These are phyloP conservation scores for Aspergillus thermomutatus DNA, from an alignment of 2,329 filamentous ascomycete species.

Conservation along the genomic window DNA sequence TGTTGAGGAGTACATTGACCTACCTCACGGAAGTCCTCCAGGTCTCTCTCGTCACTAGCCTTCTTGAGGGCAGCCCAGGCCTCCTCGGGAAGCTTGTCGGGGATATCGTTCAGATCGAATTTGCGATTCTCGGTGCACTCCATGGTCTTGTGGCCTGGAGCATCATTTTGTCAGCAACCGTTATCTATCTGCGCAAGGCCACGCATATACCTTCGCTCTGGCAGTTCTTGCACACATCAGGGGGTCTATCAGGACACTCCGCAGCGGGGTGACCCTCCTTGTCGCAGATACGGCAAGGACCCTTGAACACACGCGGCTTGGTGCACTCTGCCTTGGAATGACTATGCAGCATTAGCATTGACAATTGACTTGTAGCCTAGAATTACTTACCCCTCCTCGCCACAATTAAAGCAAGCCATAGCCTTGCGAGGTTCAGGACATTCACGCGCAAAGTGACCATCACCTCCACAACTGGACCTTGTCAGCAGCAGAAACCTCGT, in stretches of 20 bases:
- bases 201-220: conserved; percentile 38
- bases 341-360: conserved; percentile 19
- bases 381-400: conserved; percentile 37
- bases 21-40: conserved; percentile 51
- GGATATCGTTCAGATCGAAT: conserved; percentile 42
- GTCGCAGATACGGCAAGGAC: conserved; percentile 45
- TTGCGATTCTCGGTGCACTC: conserved; percentile 46
- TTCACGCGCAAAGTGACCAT: conserved; percentile 40
- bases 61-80: conserved; percentile 51
- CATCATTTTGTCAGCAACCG: conserved; percentile 1
- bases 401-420: conserved; percentile 43
- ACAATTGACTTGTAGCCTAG: background rate
- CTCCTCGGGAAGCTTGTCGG: conserved; percentile 46
- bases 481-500: conserved; percentile 6
- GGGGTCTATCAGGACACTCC: conserved; percentile 43
- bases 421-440: conserved; percentile 42
- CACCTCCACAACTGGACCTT: conserved; percentile 31
- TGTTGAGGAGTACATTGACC: background rate
- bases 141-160: conserved; percentile 41
- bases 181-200: background rate
- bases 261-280: conserved; percentile 45
- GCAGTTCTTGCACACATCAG: conserved; percentile 48
- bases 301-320: conserved; percentile 46
- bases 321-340: conserved; percentile 46
- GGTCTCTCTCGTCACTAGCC: conserved; percentile 48